Conservation (phyloP, 2,329 filamentous ascomycete genomes). For the Diplodia corticola region DNA sequence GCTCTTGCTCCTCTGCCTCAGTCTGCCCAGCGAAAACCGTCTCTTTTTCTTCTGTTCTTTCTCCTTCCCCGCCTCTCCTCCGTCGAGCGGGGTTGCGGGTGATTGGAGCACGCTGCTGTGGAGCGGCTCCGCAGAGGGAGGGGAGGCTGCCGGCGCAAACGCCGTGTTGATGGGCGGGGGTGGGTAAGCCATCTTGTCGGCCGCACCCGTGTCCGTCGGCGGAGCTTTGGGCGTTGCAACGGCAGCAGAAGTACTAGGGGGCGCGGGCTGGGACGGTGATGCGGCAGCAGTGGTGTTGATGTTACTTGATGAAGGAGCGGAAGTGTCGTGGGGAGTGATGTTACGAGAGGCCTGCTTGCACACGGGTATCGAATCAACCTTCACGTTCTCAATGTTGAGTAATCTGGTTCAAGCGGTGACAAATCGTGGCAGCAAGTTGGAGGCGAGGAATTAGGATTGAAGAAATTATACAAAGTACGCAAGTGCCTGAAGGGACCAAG, state of each 20-base stretch:
- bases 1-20: constrained; percentile 6
- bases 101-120: background rate
- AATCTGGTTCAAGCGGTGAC: constrained; percentile 7
- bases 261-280: background rate
- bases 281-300: background rate
- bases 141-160: background rate
- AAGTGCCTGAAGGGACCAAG: constrained; percentile 8
- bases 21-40: background rate
- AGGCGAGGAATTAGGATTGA: constrained; percentile 22
- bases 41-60: constrained; percentile 11
- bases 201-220: background rate
- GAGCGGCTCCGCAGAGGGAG: background rate
- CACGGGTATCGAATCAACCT: constrained; percentile 21
- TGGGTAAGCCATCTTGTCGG: too few relatives aligned
- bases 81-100: background rate
- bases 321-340: constrained; percentile 5
- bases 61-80: background rate
- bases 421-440: constrained; percentile 4
- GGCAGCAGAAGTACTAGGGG: background rate
- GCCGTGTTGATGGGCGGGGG: background rate
- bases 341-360: constrained; percentile 18
- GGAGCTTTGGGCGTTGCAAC: background rate
- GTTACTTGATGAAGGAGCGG: constrained; percentile 4
- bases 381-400: constrained; percentile 16
- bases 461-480: constrained; percentile 21